A percentile compares a stretch with the other conserved stretches of the same genome.
phyloP scores from a whole-genome alignment of 179 eudicot species.

The Actinidia arguta region DNA sequence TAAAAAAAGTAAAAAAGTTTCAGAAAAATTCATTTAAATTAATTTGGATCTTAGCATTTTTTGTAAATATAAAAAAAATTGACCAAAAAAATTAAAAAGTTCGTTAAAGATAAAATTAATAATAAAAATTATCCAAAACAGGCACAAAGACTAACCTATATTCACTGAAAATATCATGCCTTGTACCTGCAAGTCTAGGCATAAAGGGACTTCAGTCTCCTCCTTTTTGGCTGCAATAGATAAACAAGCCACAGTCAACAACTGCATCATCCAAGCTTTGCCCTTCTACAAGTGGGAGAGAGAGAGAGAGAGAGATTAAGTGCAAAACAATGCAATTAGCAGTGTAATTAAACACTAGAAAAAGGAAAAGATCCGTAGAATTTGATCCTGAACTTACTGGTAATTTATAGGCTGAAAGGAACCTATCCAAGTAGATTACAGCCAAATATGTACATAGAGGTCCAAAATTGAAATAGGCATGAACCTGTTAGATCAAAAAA shows the following conservation, averaged over 20 bases:
- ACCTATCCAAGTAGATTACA: constrained; percentile 80
- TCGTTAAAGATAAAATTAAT: too few species aligned
- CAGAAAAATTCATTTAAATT: too few species aligned
- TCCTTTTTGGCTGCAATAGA: constrained; percentile 82
- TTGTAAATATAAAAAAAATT: too few species aligned
- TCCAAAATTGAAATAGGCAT: constrained; percentile 66
- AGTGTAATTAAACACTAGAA: not conserved
- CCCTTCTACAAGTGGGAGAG: constrained; percentile 40
- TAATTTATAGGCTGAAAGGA: constrained; percentile 54
- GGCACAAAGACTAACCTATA: too few species aligned
- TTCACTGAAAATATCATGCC: not conserved
- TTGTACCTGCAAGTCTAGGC: constrained; percentile 72
- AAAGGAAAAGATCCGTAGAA: not conserved
- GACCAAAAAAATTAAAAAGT: too few species aligned
- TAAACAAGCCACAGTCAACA: constrained; percentile 76
- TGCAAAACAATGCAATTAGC: not conserved
- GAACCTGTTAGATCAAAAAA: constrained; percentile 55
- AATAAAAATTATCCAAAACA: too few species aligned
- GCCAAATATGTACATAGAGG: constrained; percentile 73
- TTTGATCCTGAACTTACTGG: constrained; percentile 54
- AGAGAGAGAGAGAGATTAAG: not conserved
- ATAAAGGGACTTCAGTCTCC: constrained; percentile 68
- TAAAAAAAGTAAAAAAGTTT: too few species aligned
- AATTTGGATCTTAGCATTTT: too few species aligned
- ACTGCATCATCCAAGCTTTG: constrained; percentile 82